Percentiles rank a stretch among this genome's conserved stretches.
Conservation (phyloP, 345 rosid species). For the Adansonia digitata region DNA sequence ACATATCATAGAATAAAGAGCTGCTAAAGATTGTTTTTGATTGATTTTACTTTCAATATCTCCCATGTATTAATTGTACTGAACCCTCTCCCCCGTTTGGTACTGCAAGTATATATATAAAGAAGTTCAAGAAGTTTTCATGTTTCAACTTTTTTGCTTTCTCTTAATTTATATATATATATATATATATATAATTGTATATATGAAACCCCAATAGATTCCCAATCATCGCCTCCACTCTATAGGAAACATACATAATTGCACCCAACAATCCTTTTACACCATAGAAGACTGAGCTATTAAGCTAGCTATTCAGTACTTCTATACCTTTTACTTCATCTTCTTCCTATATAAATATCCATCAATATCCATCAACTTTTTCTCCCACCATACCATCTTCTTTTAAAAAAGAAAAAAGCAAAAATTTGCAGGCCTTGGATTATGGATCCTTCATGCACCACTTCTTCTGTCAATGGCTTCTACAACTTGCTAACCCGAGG, state of each 20-base stretch:
- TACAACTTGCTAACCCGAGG: slow-evolving; percentile 35
- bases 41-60: not conserved
- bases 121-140: slow-evolving; percentile 4
- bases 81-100: not conserved
- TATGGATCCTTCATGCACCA: slow-evolving; percentile 45
- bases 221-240: slow-evolving; percentile 59
- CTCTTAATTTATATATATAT: not conserved
- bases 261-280: slow-evolving; percentile 38
- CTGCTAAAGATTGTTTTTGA: slow-evolving; percentile 11
- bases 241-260: slow-evolving; percentile 51
- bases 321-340: not conserved
- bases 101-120: not conserved
- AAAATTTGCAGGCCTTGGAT: too few relatives aligned
- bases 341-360: slow-evolving; percentile 23
- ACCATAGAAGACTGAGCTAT: slow-evolving; percentile 26
- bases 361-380: slow-evolving; percentile 46
- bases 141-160: not conserved
- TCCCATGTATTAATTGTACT: not conserved
- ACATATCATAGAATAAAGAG: slow-evolving; percentile 27
- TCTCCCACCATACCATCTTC: slow-evolving; percentile 8
- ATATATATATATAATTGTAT: too few relatives aligned
- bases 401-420: too few relatives aligned
- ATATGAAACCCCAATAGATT: too few relatives aligned
- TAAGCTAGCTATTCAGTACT: slow-evolving; percentile 9
- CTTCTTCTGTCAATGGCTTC: slow-evolving; percentile 44